These are phyloP conservation scores for Coemansia sp. DNA, from an alignment of 192 early-diverging fungal genomes.

Conservation along the genomic window DNA sequence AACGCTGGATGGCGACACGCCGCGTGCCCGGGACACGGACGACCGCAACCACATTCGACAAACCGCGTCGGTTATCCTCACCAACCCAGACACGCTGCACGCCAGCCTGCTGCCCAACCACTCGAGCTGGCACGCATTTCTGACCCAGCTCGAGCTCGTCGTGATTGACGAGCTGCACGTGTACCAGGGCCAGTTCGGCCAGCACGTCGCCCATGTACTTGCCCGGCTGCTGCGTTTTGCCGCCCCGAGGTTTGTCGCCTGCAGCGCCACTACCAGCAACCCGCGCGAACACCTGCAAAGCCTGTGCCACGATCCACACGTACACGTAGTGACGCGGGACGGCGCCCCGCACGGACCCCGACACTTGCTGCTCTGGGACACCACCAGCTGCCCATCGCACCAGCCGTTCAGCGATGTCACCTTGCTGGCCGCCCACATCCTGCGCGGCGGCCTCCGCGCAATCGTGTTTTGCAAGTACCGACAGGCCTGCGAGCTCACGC, in stretches of 20 bases:
- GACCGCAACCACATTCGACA: constrained; percentile 52
- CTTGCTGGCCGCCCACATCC: constrained; percentile 30
- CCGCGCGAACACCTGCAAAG: constrained; percentile 26
- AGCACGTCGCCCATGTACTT: constrained; percentile 62
- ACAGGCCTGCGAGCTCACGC: constrained; percentile 50
- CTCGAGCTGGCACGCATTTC: constrained; percentile 56
- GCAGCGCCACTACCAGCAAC: constrained; percentile 70
- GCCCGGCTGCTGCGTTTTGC: constrained; percentile 60
- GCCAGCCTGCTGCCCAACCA: constrained; percentile 59
- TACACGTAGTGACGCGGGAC: constrained; percentile 5
- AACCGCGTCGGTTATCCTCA: constrained; percentile 61
- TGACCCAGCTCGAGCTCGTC: constrained; percentile 54
- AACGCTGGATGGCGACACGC: constrained; percentile 21
- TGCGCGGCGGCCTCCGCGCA: constrained; percentile 35
- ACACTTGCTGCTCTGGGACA: constrained; percentile 21
- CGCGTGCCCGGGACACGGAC: neutral
- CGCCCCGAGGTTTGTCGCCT: constrained; percentile 56
- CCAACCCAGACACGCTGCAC: constrained; percentile 83
- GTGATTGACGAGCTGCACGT: constrained; percentile 77
- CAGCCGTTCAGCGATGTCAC: constrained; percentile 19
- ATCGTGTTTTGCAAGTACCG: constrained; percentile 56
- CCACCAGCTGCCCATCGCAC: neutral
- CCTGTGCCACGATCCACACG: constrained; percentile 6
- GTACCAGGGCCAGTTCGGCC: constrained; percentile 64
- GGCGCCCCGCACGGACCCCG: constrained; percentile 23